These are phyloP conservation scores for Carallia brachiata DNA, from an alignment of 345 rosid species.

Conservation along the genomic window DNA sequence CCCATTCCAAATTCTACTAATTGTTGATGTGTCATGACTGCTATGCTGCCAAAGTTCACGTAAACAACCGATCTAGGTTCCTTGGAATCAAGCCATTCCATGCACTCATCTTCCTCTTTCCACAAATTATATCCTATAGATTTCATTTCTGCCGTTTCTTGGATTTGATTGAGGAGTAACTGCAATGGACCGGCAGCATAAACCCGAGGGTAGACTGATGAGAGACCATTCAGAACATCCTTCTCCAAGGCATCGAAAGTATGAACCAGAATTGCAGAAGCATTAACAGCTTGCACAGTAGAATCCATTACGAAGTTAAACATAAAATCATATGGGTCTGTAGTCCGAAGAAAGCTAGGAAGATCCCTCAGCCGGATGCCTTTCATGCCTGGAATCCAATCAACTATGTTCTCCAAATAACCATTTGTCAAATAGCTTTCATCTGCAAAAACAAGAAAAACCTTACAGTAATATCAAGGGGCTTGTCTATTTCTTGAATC, in stretches of 20 bases:
- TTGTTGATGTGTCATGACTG: background rate
- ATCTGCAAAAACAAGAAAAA: no score
- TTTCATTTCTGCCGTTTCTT: background rate
- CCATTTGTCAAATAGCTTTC: no score
- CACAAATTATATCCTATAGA: background rate
- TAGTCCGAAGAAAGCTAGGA: no score
- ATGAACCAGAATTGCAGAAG: slow-evolving; percentile 9
- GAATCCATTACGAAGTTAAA: background rate
- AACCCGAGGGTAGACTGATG: slow-evolving; percentile 7
- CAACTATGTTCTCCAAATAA: no score
- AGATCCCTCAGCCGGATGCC: no score
- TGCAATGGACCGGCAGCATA: background rate
- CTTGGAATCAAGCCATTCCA: background rate
- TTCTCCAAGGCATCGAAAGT: slow-evolving; percentile 12
- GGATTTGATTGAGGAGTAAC: background rate
- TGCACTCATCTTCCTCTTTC: background rate
- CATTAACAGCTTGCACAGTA: background rate
- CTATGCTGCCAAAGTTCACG: slow-evolving; percentile 6
- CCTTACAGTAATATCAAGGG: no score
- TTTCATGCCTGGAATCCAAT: no score
- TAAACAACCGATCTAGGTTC: background rate
- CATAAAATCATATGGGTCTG: background rate
- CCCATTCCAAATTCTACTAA: no score
- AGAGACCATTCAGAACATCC: slow-evolving; percentile 5
- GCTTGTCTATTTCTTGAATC: no score